phyloP scores from a whole-genome alignment of 2,329 filamentous ascomycete species.

The Colletotrichum sp. region DNA sequence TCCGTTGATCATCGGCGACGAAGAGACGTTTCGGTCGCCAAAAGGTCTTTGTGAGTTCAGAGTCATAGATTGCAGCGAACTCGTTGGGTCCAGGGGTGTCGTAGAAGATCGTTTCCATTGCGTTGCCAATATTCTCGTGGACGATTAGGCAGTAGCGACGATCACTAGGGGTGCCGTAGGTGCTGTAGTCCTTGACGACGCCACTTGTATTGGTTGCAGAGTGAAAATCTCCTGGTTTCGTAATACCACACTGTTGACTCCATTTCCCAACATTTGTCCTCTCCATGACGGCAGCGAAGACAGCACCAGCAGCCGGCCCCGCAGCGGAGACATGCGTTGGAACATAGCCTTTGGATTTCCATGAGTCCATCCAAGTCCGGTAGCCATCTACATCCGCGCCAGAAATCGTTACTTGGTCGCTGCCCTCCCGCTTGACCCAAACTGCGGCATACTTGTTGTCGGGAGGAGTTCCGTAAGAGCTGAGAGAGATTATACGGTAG shows the following conservation, averaged over 20 bases:
- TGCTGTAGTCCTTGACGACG: slow-evolving; percentile 3
- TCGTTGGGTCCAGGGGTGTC: neutral
- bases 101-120: slow-evolving; percentile 9
- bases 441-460: slow-evolving; percentile 13
- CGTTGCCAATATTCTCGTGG: slow-evolving; percentile 17
- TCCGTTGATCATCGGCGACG: slow-evolving; percentile 6
- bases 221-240: neutral
- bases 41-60: slow-evolving; percentile 18
- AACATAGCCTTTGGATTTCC: slow-evolving; percentile 13
- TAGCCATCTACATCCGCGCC: slow-evolving; percentile 8
- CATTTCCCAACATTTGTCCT: slow-evolving; percentile 3
- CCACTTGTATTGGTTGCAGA: neutral
- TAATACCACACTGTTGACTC: slow-evolving; percentile 10
- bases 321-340: slow-evolving; percentile 16
- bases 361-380: slow-evolving; percentile 7
- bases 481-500: slow-evolving; percentile 21
- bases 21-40: slow-evolving; percentile 20
- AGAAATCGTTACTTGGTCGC: neutral
- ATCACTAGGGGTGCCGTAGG: slow-evolving; percentile 9
- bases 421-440: slow-evolving; percentile 9
- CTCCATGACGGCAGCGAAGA: slow-evolving; percentile 23
- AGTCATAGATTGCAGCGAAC: neutral
- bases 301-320: slow-evolving; percentile 2
- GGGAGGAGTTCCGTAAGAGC: slow-evolving; percentile 8
- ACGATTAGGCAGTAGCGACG: slow-evolving; percentile 14